Evolutionary conservation across 192 early-diverging fungal genomes (phyloP).

Genomic region (Podila epigama): DNA sequence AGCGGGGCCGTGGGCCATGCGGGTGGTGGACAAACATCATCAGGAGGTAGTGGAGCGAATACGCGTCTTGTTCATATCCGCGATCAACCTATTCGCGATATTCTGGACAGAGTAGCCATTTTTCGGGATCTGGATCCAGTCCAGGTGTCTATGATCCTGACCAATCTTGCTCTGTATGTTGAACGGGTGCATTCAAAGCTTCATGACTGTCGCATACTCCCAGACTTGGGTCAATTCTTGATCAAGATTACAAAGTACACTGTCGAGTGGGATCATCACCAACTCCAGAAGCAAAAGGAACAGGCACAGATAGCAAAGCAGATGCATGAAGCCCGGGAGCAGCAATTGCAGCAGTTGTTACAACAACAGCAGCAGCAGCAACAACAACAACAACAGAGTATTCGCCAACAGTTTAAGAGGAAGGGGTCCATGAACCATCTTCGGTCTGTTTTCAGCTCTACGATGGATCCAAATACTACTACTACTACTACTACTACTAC

Average conservation of each 20-base stretch:
- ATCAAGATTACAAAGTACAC: constrained; percentile 53
- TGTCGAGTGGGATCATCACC: constrained; percentile 50
- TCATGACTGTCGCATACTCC: constrained; percentile 51
- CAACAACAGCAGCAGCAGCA: constrained; percentile 6
- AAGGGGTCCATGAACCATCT: background rate
- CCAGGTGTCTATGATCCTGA: constrained; percentile 60
- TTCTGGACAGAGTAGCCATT: constrained; percentile 54
- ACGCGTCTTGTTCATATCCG: constrained; percentile 51
- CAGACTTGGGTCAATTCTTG: constrained; percentile 49
- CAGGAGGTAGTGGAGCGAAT: background rate
- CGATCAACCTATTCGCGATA: constrained; percentile 65
- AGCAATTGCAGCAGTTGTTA: background rate
- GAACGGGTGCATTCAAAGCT: constrained; percentile 60
- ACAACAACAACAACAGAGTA: constrained; percentile 2
- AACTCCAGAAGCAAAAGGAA: constrained; percentile 26
- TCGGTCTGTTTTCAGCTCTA: constrained; percentile 11
- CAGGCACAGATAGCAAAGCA: background rate
- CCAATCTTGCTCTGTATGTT: constrained; percentile 59
- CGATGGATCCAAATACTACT: constrained; percentile 14
- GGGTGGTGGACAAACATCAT: background rate
- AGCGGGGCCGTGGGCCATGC: background rate
- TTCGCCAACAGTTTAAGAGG: constrained; percentile 9
- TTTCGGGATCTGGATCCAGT: constrained; percentile 52
- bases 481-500: no score
- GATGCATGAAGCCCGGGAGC: constrained; percentile 11